Evolutionary conservation across 768 basidiomycete genomes (phyloP).

Genomic region (Pilatotrama ljubarskyi): DNA sequence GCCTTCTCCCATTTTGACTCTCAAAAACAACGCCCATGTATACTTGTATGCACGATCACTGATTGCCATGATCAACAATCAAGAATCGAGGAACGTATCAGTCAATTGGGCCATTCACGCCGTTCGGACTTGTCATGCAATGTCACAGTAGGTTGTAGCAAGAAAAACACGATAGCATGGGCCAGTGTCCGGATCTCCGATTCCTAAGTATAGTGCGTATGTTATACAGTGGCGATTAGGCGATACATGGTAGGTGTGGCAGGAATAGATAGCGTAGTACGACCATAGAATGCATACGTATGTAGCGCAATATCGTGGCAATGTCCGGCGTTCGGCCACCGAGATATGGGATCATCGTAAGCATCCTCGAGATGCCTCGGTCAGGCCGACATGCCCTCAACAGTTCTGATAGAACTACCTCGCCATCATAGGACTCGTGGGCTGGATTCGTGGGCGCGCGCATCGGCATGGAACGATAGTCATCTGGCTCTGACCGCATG

Average conservation of each 20-base stretch:
- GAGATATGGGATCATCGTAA: not conserved
- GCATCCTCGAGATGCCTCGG: not conserved
- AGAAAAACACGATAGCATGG: not conserved
- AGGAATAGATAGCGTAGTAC: constrained; percentile 14
- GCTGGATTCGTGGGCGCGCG: constrained; percentile 6
- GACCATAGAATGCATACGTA: not conserved
- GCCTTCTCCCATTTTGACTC: constrained; percentile 4
- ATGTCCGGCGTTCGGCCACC: not conserved
- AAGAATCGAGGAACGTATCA: constrained; percentile 10
- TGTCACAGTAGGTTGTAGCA: not conserved
- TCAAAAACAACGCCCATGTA: constrained; percentile 13
- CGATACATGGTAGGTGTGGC: constrained; percentile 14
- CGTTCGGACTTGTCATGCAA: not conserved
- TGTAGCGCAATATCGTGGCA: not conserved
- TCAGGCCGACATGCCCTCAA: not conserved
- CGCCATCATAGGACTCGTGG: constrained; percentile 8
- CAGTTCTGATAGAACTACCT: not conserved
- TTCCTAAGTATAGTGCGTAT: constrained; percentile 1
- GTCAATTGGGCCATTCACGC: constrained; percentile 4
- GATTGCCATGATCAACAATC: constrained; percentile 22
- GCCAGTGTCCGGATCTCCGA: not conserved
- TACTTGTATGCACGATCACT: constrained; percentile 9
- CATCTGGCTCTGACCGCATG: constrained; percentile 10
- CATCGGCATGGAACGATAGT: constrained; percentile 12
- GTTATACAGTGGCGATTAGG: constrained; percentile 20